Evolutionary conservation across 2,329 filamentous ascomycete genomes (phyloP).

Genomic region (Clarireedia monteithiana): DNA sequence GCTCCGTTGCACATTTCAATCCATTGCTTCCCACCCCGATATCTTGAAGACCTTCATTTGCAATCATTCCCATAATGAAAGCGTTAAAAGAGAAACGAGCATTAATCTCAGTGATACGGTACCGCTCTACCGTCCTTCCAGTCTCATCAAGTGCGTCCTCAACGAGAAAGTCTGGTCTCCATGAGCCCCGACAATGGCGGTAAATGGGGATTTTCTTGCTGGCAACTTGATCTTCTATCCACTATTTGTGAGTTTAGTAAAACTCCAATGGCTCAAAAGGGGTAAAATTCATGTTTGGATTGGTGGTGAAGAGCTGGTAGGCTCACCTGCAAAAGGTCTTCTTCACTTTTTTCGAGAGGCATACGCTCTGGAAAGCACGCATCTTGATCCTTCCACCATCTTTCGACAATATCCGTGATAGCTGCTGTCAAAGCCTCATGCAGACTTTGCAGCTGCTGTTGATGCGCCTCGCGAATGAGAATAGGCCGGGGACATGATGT

Average conservation of each 20-base stretch:
- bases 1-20: not conserved
- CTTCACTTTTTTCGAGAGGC: not conserved
- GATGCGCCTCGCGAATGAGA: not conserved
- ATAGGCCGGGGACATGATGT: not conserved
- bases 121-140: not conserved
- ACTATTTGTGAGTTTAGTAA: not conserved
- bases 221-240: not conserved
- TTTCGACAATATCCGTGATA: constrained; percentile 1
- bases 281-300: not conserved
- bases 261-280: not conserved
- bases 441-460: not conserved
- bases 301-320: not conserved
- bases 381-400: not conserved
- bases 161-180: not conserved
- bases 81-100: not conserved
- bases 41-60: not conserved
- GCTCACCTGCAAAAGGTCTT: not conserved
- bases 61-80: not conserved
- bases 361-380: not conserved
- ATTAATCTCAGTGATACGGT: not conserved
- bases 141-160: not conserved
- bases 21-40: not conserved
- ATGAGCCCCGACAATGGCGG: not conserved
- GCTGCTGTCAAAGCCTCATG: not conserved
- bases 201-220: not conserved